Evolutionary conservation across 345 rosid genomes (phyloP).

Genomic region (Abelmoschus esculentus): DNA sequence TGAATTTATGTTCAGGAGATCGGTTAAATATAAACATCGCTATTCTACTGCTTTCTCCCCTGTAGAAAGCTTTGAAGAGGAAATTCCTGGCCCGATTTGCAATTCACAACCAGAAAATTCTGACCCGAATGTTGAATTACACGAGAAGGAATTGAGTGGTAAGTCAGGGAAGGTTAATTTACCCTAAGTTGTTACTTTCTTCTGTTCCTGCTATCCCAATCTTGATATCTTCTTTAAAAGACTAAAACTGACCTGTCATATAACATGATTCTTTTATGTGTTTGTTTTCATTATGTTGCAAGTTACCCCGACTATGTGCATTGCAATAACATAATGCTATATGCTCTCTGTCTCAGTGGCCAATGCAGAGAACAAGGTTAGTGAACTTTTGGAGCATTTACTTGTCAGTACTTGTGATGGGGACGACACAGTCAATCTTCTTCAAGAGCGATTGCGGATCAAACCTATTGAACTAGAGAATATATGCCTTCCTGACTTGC

Average conservation of each 20-base stretch:
- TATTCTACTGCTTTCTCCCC: slow-evolving; percentile 25
- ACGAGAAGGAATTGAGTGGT: slow-evolving; percentile 7
- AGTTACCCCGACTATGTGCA: background rate
- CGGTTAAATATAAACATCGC: slow-evolving; percentile 40
- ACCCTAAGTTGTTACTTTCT: background rate
- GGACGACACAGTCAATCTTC: slow-evolving; percentile 43
- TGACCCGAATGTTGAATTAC: slow-evolving; percentile 22
- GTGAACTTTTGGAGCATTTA: slow-evolving; percentile 46
- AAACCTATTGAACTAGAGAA: slow-evolving; percentile 41
- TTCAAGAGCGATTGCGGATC: slow-evolving; percentile 54
- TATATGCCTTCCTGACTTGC: slow-evolving; percentile 51
- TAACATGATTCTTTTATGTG: background rate
- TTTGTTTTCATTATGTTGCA: slow-evolving; percentile 9
- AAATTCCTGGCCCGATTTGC: slow-evolving; percentile 20
- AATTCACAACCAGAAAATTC: slow-evolving; percentile 25
- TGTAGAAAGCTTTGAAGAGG: slow-evolving; percentile 33
- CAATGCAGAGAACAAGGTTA: slow-evolving; percentile 32
- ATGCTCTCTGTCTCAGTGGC: slow-evolving; percentile 27
- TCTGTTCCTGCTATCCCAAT: background rate
- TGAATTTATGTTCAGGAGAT: slow-evolving; percentile 24
- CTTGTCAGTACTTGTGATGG: slow-evolving; percentile 42
- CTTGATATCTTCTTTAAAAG: background rate
- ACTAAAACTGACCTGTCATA: background rate
- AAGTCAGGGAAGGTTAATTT: background rate
- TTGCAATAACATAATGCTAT: background rate